phyloP scores from a whole-genome alignment of 371 early-diverging fungal species.

The Lichtheimia corymbifera region DNA sequence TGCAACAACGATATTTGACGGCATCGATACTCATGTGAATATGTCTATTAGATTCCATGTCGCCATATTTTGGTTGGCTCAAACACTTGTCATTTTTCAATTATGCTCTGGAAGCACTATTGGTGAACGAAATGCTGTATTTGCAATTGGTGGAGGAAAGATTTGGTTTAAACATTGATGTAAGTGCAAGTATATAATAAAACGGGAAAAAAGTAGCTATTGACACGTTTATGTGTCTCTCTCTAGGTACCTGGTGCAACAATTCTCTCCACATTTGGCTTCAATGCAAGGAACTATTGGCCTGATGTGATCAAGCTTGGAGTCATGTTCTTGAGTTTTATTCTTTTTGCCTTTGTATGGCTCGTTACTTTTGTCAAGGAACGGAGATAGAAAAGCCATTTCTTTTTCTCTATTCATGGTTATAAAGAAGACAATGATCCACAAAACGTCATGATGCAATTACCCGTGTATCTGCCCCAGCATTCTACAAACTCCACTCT shows the following conservation, averaged over 20 bases:
- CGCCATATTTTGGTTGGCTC: slow-evolving; percentile 73
- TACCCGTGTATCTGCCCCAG: too few relatives aligned
- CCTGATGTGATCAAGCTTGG: slow-evolving; percentile 70
- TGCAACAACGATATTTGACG: too few relatives aligned
- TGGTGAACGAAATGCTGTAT: slow-evolving; percentile 84
- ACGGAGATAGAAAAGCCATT: slow-evolving; percentile 49
- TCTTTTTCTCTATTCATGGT: neutral
- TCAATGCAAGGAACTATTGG: slow-evolving; percentile 86
- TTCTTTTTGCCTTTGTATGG: slow-evolving; percentile 76
- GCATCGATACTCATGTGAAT: neutral
- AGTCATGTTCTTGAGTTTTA: slow-evolving; percentile 63
- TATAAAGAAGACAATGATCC: neutral
- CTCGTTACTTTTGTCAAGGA: slow-evolving; percentile 86
- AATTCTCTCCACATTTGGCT: slow-evolving; percentile 89
- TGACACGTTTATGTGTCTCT: neutral
- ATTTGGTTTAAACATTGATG: slow-evolving; percentile 81
- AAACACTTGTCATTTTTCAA: slow-evolving; percentile 86
- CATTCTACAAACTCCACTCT: too few relatives aligned
- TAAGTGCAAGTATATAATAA: slow-evolving; percentile 16
- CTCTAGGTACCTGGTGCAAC: slow-evolving; percentile 78
- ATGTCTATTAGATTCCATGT: slow-evolving; percentile 62
- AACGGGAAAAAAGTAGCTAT: neutral
- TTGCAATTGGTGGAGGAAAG: slow-evolving; percentile 79
- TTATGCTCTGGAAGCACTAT: slow-evolving; percentile 85
- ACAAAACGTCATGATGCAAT: too few relatives aligned